Percentiles rank a stretch among this genome's conserved stretches.
Conservation (phyloP, 352 stramenopile species). For the Globisporangium ultimum region DNA sequence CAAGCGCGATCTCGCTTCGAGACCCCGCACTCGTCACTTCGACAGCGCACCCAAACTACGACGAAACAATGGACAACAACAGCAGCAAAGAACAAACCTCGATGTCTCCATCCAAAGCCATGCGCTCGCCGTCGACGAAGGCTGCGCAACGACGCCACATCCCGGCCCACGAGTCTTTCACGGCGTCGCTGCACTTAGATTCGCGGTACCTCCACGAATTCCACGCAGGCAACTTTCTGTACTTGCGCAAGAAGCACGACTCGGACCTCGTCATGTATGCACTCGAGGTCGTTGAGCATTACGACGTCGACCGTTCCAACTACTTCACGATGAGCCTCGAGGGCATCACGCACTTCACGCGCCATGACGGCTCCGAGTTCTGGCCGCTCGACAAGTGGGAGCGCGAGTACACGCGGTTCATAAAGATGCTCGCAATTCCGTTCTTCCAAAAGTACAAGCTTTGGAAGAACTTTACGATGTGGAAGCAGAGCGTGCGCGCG, state of each 20-base stretch:
- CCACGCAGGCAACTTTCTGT: conserved; percentile 78
- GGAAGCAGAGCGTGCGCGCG: conserved; percentile 85
- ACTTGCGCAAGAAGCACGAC: conserved; percentile 62
- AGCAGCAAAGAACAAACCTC: not conserved
- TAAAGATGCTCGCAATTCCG: conserved; percentile 85
- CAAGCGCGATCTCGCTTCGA: conserved; percentile 15
- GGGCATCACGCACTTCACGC: conserved; percentile 92
- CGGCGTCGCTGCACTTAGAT: conserved; percentile 70
- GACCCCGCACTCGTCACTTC: conserved; percentile 4
- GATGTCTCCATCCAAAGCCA: not conserved
- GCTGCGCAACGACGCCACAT: conserved; percentile 22
- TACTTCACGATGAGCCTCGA: conserved; percentile 94
- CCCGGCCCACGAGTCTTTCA: conserved; percentile 50
- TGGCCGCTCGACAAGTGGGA: conserved; percentile 93
- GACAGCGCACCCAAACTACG: conserved; percentile 17
- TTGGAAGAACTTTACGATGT: conserved; percentile 95
- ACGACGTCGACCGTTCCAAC: conserved; percentile 73
- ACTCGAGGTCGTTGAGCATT: conserved; percentile 81
- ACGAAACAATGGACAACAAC: conserved; percentile 11
- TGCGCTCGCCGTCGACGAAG: conserved; percentile 26
- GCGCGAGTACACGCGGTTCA: conserved; percentile 89
- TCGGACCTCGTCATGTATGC: conserved; percentile 80
- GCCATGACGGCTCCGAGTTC: conserved; percentile 79
- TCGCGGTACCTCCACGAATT: conserved; percentile 74
- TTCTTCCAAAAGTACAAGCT: conserved; percentile 92